These are phyloP conservation scores for Colletotrichum agaves DNA, from an alignment of 2,329 filamentous ascomycete species.

Conservation along the genomic window DNA sequence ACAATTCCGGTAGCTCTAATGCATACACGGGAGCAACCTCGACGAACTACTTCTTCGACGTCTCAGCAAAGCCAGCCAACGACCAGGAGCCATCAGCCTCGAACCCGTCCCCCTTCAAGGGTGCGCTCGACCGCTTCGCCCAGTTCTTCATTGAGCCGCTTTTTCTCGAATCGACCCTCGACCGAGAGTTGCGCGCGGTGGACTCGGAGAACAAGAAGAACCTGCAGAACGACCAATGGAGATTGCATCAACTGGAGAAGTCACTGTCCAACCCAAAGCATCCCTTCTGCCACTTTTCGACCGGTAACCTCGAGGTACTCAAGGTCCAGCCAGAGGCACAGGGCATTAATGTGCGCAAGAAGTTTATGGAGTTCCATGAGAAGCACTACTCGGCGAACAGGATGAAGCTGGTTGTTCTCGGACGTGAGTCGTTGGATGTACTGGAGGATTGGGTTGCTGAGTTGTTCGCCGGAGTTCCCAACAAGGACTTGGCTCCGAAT, in stretches of 20 bases:
- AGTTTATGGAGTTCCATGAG: slow-evolving; percentile 92
- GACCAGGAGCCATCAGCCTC: slow-evolving; percentile 64
- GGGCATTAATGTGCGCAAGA: slow-evolving; percentile 86
- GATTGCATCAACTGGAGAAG: slow-evolving; percentile 88
- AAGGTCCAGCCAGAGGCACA: slow-evolving; percentile 83
- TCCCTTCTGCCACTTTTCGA: slow-evolving; percentile 91
- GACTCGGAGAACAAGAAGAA: slow-evolving; percentile 99
- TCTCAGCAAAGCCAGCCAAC: slow-evolving; percentile 81
- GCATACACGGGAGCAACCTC: slow-evolving; percentile 94
- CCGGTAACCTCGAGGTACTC: slow-evolving; percentile 86
- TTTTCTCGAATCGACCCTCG: slow-evolving; percentile 85
- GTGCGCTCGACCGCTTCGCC: slow-evolving; percentile 89
- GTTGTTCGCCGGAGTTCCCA: slow-evolving; percentile 82
- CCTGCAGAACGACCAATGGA: slow-evolving; percentile 88
- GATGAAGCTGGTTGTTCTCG: slow-evolving; percentile 91
- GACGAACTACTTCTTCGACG: slow-evolving; percentile 98
- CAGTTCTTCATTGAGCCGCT: slow-evolving; percentile 93
- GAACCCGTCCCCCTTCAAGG: slow-evolving; percentile 74
- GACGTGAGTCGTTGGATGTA: slow-evolving; percentile 82
- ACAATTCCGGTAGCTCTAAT: slow-evolving; percentile 92
- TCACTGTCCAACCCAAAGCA: slow-evolving; percentile 88
- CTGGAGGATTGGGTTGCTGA: slow-evolving; percentile 87
- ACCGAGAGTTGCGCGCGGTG: slow-evolving; percentile 87
- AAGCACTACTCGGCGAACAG: slow-evolving; percentile 92
- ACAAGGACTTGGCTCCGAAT: slow-evolving; percentile 79